phyloP scores from a whole-genome alignment of 495 filamentous ascomycete genomes.

The Talaromyces nanjingensis region DNA sequence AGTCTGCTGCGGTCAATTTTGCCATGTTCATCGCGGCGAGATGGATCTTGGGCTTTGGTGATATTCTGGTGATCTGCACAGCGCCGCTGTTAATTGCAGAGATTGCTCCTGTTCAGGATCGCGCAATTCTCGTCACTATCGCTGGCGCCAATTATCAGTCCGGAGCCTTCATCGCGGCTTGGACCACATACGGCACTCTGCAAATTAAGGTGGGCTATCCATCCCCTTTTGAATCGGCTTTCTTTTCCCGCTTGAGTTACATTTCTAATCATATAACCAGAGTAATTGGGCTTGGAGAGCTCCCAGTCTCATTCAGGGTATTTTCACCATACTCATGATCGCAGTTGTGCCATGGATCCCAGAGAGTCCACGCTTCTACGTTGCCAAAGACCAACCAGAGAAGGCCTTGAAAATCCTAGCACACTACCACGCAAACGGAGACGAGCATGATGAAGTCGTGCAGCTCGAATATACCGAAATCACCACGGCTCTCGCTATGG shows the following conservation, averaged over 20 bases:
- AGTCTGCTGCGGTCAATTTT: constrained; percentile 10
- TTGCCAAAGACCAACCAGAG: constrained; percentile 25
- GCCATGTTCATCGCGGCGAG: constrained; percentile 18
- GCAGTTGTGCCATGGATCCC: constrained; percentile 1
- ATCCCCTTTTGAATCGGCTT: neutral
- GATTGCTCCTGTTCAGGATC: constrained; percentile 14
- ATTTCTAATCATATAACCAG: neutral
- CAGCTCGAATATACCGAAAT: constrained; percentile 20
- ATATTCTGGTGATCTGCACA: constrained; percentile 15
- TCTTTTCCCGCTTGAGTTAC: neutral
- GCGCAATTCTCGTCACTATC: constrained; percentile 7
- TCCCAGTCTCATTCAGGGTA: constrained; percentile 3
- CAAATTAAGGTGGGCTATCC: constrained; percentile 13
- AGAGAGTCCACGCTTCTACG: constrained; percentile 4
- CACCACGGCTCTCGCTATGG: constrained; percentile 14
- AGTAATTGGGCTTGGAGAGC: constrained; percentile 1
- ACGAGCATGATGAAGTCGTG: constrained; percentile 9
- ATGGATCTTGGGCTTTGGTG: constrained; percentile 16
- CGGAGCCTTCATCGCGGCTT: constrained; percentile 17
- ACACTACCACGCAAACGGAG: constrained; percentile 30
- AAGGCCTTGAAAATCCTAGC: constrained; percentile 33
- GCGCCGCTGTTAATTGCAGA: constrained; percentile 17
- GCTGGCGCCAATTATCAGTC: constrained; percentile 3
- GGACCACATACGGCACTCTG: constrained; percentile 18
- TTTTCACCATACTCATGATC: constrained; percentile 25